Conservation (phyloP, 306 rosid genomes). For the Gleditsia sinensis region DNA sequence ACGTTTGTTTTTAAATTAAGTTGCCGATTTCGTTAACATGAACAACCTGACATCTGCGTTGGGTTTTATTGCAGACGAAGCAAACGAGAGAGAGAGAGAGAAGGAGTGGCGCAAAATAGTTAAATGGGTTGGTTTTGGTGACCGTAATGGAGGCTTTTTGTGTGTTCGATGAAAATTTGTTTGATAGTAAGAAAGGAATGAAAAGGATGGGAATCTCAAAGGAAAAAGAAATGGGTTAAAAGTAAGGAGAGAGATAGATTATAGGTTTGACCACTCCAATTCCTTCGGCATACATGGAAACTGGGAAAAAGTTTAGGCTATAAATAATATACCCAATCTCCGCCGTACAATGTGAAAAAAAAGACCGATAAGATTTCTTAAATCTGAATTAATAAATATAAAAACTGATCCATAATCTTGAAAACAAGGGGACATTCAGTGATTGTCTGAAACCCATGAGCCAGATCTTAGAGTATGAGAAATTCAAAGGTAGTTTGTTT, state of each 20-base stretch:
- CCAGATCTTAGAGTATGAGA: background rate
- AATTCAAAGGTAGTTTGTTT: conserved; percentile 13
- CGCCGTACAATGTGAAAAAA: too few species aligned
- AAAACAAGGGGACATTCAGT: conserved; percentile 11
- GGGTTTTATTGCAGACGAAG: background rate
- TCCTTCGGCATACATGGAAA: conserved; percentile 42
- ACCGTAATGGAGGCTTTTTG: conserved; percentile 38
- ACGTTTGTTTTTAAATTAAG: too few species aligned
- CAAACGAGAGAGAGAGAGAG: conserved; percentile 16
- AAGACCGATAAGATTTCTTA: background rate
- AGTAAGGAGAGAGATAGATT: conserved; percentile 33
- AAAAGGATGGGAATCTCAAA: conserved; percentile 67
- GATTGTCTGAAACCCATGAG: conserved; percentile 28
- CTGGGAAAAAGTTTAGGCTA: conserved; percentile 40
- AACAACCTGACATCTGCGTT: background rate
- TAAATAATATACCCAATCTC: conserved; percentile 42
- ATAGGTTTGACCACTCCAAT: conserved; percentile 65
- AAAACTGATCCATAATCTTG: conserved; percentile 22
- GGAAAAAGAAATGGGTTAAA: conserved; percentile 43
- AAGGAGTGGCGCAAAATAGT: conserved; percentile 49
- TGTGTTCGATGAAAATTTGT: conserved; percentile 32
- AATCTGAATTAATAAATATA: conserved; percentile 25
- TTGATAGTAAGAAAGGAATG: conserved; percentile 48
- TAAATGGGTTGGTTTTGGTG: conserved; percentile 56
- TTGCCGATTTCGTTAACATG: background rate